phyloP scores from a whole-genome alignment of 2,329 filamentous ascomycete species.

The Alternaria sp. region DNA sequence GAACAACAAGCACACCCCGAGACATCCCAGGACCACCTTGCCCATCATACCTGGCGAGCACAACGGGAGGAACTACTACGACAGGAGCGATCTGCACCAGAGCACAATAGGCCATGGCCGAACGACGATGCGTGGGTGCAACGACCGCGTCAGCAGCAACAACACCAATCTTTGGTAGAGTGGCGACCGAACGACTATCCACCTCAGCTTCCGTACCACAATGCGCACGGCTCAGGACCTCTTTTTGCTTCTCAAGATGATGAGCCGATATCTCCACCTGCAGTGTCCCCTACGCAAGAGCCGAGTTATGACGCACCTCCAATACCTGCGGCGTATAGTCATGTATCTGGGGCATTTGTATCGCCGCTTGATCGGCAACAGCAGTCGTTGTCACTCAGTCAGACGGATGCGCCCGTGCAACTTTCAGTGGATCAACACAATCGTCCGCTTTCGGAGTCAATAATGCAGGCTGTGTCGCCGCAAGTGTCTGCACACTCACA shows the following conservation, averaged over 20 bases:
- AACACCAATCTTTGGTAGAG: constrained; percentile 13
- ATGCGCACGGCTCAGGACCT: constrained; percentile 27
- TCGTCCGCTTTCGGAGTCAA: constrained; percentile 36
- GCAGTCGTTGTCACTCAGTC: constrained; percentile 18
- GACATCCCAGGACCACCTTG: background rate
- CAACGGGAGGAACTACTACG: constrained; percentile 11
- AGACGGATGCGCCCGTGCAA: constrained; percentile 11
- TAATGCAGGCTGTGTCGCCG: constrained; percentile 41
- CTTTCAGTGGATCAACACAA: constrained; percentile 15
- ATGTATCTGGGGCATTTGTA: constrained; percentile 39
- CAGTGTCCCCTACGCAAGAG: constrained; percentile 29
- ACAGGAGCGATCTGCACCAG: constrained; percentile 1
- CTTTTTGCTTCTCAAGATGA: constrained; percentile 14
- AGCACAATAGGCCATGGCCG: background rate
- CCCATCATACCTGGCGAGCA: constrained; percentile 5
- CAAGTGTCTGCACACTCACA: constrained; percentile 42
- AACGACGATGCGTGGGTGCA: constrained; percentile 10
- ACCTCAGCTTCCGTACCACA: constrained; percentile 17
- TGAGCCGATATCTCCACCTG: constrained; percentile 24
- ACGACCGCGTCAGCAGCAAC: constrained; percentile 22
- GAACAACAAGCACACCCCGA: constrained; percentile 5
- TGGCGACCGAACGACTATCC: constrained; percentile 11
- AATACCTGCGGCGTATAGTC: constrained; percentile 45
- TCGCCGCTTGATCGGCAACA: constrained; percentile 28
- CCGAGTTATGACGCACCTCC: constrained; percentile 45